Conservation (phyloP, 2,329 filamentous ascomycete genomes). For the Cercospora canescens region DNA sequence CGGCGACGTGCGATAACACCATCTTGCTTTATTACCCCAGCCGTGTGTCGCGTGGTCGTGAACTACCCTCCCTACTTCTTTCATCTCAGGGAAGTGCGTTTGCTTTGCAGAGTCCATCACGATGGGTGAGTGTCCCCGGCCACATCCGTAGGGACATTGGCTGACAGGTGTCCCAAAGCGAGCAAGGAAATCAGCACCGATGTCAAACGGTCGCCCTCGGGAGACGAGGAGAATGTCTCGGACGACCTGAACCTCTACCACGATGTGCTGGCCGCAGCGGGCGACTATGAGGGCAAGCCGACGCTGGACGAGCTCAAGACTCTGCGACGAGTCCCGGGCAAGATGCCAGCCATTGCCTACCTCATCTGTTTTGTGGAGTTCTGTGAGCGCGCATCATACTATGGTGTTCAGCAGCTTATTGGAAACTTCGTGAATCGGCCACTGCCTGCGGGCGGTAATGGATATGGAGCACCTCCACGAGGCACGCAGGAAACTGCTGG, state of each 20-base stretch:
- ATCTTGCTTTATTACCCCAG: slow-evolving; percentile 1
- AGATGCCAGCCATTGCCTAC: slow-evolving; percentile 32
- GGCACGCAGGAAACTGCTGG: slow-evolving; percentile 38
- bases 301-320: slow-evolving; percentile 45
- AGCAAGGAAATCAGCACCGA: slow-evolving; percentile 3
- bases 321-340: slow-evolving; percentile 47
- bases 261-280: slow-evolving; percentile 12
- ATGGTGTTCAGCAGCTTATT: slow-evolving; percentile 45
- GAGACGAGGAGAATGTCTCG: slow-evolving; percentile 8
- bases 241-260: slow-evolving; percentile 17
- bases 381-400: slow-evolving; percentile 49
- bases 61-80: not conserved
- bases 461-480: slow-evolving; percentile 38
- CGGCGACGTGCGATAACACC: slow-evolving; percentile 1
- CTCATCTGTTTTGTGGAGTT: slow-evolving; percentile 49
- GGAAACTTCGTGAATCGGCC: slow-evolving; percentile 48
- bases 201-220: slow-evolving; percentile 9
- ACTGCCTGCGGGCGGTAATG: slow-evolving; percentile 24
- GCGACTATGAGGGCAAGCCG: slow-evolving; percentile 33
- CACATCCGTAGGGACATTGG: not conserved
- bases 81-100: slow-evolving; percentile 1
- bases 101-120: not conserved
- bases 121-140: not conserved
- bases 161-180: not conserved
- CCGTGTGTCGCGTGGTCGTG: not conserved